phyloP scores from a whole-genome alignment of 2,329 filamentous ascomycete genomes.

The Colletotrichum zoysiae region DNA sequence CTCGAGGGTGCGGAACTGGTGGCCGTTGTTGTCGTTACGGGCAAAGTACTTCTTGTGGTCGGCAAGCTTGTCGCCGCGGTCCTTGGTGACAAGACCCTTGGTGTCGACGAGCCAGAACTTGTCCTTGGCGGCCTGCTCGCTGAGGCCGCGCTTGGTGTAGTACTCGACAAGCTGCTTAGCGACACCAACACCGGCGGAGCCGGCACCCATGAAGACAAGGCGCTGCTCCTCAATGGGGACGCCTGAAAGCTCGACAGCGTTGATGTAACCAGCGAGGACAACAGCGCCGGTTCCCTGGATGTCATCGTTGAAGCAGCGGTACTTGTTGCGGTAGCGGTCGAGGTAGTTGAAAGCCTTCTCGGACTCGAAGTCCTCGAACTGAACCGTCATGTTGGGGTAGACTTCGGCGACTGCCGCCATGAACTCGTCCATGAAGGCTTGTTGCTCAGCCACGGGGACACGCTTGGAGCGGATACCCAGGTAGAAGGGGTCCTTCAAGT shows the following conservation, averaged over 20 bases:
- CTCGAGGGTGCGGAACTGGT: conserved; percentile 83
- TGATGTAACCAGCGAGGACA: conserved; percentile 82
- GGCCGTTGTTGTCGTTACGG: conserved; percentile 72
- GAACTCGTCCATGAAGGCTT: conserved; percentile 96
- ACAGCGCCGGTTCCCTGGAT: conserved; percentile 98
- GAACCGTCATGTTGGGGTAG: conserved; percentile 77
- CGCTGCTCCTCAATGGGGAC: conserved; percentile 90
- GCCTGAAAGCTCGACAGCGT: conserved; percentile 84
- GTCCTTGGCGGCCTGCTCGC: conserved; percentile 85
- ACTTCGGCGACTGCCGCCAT: conserved; percentile 90
- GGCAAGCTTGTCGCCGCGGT: conserved; percentile 93
- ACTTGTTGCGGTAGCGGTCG: conserved; percentile 86
- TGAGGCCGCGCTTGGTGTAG: conserved; percentile 92
- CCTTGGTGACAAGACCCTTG: conserved; percentile 91
- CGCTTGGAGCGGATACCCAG: conserved; percentile 90
- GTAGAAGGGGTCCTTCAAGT: conserved; percentile 81
- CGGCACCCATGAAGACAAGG: conserved; percentile 95
- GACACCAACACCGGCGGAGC: conserved; percentile 95
- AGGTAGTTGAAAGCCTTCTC: conserved; percentile 91
- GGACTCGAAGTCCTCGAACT: conserved; percentile 98
- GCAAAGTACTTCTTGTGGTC: conserved; percentile 87
- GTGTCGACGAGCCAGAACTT: conserved; percentile 99
- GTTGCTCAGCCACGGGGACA: conserved; percentile 80
- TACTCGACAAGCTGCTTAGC: conserved; percentile 98
- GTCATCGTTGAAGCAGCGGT: conserved; percentile 99